These are phyloP conservation scores for Botryotinia narcissicola DNA, from an alignment of 2,329 filamentous ascomycete species.

Conservation along the genomic window DNA sequence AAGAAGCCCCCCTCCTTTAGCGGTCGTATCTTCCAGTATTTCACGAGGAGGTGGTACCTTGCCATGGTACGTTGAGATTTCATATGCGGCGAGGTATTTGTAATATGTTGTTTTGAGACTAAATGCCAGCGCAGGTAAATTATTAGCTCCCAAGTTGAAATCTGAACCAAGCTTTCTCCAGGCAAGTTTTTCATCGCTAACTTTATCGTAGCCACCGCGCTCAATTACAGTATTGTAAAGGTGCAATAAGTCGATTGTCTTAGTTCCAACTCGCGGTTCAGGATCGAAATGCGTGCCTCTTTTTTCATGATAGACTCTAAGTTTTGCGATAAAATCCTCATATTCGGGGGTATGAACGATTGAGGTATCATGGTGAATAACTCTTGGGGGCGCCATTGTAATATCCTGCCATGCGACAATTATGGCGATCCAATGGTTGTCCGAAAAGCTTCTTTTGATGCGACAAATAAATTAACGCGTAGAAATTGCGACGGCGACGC, in stretches of 20 bases:
- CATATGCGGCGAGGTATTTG: slow-evolving; percentile 83
- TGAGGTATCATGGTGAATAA: slow-evolving; percentile 24
- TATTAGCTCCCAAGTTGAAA: slow-evolving; percentile 70
- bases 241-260: slow-evolving; percentile 72
- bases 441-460: slow-evolving; percentile 8
- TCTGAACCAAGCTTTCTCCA: slow-evolving; percentile 77
- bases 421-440: slow-evolving; percentile 21
- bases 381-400: slow-evolving; percentile 34
- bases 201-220: slow-evolving; percentile 81
- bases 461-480: slow-evolving; percentile 18
- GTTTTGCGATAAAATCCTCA: slow-evolving; percentile 71
- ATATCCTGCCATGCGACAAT: slow-evolving; percentile 28
- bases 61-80: slow-evolving; percentile 74
- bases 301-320: slow-evolving; percentile 72
- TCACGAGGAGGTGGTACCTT: slow-evolving; percentile 83
- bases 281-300: slow-evolving; percentile 76
- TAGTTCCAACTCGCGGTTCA: slow-evolving; percentile 76
- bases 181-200: slow-evolving; percentile 78
- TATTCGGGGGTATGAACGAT: slow-evolving; percentile 61
- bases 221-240: slow-evolving; percentile 75
- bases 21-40: slow-evolving; percentile 74
- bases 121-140: slow-evolving; percentile 81
- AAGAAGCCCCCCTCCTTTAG: slow-evolving; percentile 78
- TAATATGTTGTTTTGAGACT: slow-evolving; percentile 85
- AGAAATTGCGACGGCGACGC: slow-evolving; percentile 24